Percentiles rank a stretch among this genome's conserved stretches.
These are phyloP conservation scores for Saitozyma sp. DNA, from an alignment of 768 basidiomycete species.

Conservation along the genomic window DNA sequence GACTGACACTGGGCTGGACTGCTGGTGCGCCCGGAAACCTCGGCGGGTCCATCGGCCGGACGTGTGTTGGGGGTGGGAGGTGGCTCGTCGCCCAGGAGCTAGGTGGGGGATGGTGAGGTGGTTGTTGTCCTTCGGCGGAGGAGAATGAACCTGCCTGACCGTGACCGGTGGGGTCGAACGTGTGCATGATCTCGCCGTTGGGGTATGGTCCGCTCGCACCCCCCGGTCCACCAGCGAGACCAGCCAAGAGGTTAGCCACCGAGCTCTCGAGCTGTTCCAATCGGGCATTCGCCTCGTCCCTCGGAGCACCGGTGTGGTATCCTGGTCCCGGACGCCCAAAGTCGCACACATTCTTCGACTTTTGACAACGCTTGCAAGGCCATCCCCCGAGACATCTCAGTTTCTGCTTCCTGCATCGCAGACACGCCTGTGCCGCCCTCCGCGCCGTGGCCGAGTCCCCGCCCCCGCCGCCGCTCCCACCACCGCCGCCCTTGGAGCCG, in stretches of 20 bases:
- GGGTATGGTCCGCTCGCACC: neutral
- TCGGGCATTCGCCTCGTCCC: conserved; percentile 17
- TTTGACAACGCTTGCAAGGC: conserved; percentile 13
- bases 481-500: no score
- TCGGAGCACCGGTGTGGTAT: neutral
- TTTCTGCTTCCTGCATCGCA: conserved; percentile 14
- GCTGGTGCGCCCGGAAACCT: neutral
- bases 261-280: conserved; percentile 36
- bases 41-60: conserved; percentile 1
- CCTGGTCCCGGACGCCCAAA: neutral
- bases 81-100: neutral
- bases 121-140: no score
- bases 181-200: no score
- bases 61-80: neutral
- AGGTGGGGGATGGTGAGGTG: neutral
- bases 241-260: conserved; percentile 27
- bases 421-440: conserved; percentile 10
- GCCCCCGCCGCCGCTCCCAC: no score
- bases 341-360: conserved; percentile 12
- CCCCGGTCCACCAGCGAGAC: conserved; percentile 4
- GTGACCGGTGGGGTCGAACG: no score
- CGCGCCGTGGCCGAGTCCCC: conserved; percentile 1
- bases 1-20: conserved; percentile 1
- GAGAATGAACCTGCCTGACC: no score
- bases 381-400: conserved; percentile 13